These are phyloP conservation scores for Eucalyptus paniculata DNA, from an alignment of 345 rosid species.

Conservation along the genomic window DNA sequence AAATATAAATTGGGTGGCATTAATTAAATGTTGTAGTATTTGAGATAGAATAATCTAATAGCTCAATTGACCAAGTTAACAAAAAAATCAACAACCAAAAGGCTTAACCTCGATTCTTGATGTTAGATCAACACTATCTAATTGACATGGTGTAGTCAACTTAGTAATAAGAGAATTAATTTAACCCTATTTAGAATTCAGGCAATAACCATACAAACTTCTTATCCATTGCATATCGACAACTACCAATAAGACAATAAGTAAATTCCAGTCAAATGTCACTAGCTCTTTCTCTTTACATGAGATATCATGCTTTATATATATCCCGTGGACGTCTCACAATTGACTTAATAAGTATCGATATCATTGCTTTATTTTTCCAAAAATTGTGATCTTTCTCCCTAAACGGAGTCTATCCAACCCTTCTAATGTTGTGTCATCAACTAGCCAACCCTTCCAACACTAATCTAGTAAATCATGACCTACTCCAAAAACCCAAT, in stretches of 20 bases:
- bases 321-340: too few species aligned
- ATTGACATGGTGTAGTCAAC: rapidly evolving
- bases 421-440: background rate
- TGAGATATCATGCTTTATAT: background rate
- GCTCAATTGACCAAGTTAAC: background rate
- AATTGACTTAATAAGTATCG: background rate
- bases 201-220: background rate
- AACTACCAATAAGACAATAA: background rate
- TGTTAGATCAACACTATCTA: rapidly evolving
- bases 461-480: background rate
- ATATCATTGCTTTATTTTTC: background rate
- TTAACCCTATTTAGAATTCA: background rate
- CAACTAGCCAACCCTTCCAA: background rate
- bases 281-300: background rate
- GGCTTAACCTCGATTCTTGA: background rate
- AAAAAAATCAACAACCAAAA: background rate
- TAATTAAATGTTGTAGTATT: background rate
- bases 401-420: background rate
- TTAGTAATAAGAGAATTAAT: background rate
- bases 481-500: background rate
- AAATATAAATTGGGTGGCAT: background rate
- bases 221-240: background rate
- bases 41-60: background rate
- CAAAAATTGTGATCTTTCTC: background rate
- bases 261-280: background rate